Base-by-base conservation (phyloP, 2,329 filamentous ascomycete species). In the Calonectria pauciramosa region DNA sequence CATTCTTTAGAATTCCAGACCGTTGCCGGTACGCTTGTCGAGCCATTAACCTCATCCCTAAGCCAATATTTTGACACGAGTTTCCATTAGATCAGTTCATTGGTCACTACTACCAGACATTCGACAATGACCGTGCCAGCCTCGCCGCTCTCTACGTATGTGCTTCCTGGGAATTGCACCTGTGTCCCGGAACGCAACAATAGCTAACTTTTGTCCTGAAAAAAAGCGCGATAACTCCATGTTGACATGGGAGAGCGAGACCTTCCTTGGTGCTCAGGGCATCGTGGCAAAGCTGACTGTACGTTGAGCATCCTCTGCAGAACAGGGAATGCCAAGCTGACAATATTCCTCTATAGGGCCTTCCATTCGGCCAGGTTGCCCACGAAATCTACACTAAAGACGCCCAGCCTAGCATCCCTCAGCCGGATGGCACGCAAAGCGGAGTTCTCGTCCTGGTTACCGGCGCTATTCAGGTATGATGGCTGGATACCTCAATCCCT, bases 401-500 rank as follows among this genome's bases (percentile, higher is more conserved):
- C 85, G 93, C 95, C 56, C 97, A 99, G 88, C 96, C 96, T 72
- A 87, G n/a, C 11, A 23, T 23, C 20, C 44, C 95, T 54, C 97
- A 99, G 88, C 96, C 96, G 71, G 87, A 91, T 49, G 74, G 75
- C 6, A 3, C 26, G 13, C 85, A 89, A 49, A 93, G 93, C 70
- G 92, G 93, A 78, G 95, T 98, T 82, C 85, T 98, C 73, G 96
- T 99, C 78, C 88, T 98, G 75, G 95, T 99, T 72, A 98, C 95
- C 52, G 97, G 97, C 77, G 92, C 92, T 80, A 92, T 99, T 71
- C 85, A 95, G 86, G 96, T 97, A 91, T 76, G 93, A 84, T 41
- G 20, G n/a, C 30, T 38, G 26, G 8, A 59, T 30, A 26, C 28
- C 10, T 20, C 41, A 34, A n/a, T 77, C n/a, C 49, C 68, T 70